Base-by-base conservation (phyloP, 2,329 filamentous ascomycete species). In the Pseudohalonectria lignicola region DNA sequence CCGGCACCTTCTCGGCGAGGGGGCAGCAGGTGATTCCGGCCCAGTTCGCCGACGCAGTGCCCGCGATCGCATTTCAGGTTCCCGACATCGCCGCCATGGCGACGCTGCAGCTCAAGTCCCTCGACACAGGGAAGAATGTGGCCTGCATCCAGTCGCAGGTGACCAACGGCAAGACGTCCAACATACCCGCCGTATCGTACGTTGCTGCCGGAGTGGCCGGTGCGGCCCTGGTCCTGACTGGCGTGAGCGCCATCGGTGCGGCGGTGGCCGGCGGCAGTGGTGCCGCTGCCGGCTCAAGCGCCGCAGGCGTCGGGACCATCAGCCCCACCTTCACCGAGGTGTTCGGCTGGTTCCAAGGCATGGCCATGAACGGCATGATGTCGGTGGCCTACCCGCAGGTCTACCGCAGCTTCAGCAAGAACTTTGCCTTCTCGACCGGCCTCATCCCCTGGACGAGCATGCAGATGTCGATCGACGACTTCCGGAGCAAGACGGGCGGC, bases 351-450 rank as follows among this genome's bases (percentile, higher is more conserved):
- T 94, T 96, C 59, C 88, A 96, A 61, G 81, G 82, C 36, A 83
- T 96, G 69, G 87, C 92, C 20, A 82, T 92, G 67, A 95, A 92
- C 59, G 88, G 92, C 47, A 96, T 96, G 92, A 71, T 94, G 56
- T 93, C 85, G 42, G 88, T 93, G 50, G 76, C 80, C 50, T 87
- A 94, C 48, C 92, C 92, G 4, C 68, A 76, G 26, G 78, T 96
- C 28, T 96, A 96, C 64, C 77, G 80, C 48, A 90, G 79, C 56
- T 98, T 94, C 61, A 67, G 82, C 44, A 85, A 85, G 63, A 96
- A 96, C 63, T 96, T 98, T 57, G 88, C 71, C 34, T 96, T 95
- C 67, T 90, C 86, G 46, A 82, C 81, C 20, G 87, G 87, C 36
- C 63, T 96, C 41, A 69, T 96, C 40, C 76, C 83, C 6, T 95